Percentiles rank a stretch among this genome's conserved stretches.
Conservation (phyloP, 495 filamentous ascomycete species). For the Penicillium angulare region DNA sequence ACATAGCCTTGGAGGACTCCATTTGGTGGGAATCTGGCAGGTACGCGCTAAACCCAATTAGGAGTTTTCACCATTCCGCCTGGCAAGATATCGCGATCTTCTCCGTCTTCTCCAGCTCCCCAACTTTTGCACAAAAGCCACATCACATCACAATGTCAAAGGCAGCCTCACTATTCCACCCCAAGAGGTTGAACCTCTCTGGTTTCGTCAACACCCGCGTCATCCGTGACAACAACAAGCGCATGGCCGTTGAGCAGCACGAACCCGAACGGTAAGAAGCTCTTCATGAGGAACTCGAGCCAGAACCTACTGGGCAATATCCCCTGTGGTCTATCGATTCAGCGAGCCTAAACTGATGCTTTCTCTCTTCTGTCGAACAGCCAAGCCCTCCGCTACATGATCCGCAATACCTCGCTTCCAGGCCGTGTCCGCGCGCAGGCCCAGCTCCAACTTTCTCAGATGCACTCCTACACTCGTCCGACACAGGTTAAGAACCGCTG, state of each 20-base stretch:
- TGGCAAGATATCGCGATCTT: background rate
- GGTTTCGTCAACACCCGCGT: constrained; percentile 79
- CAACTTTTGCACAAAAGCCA: background rate
- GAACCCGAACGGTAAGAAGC: constrained; percentile 75
- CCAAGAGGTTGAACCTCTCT: constrained; percentile 83
- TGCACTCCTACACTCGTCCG: constrained; percentile 89
- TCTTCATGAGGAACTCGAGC: background rate
- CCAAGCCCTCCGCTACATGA: constrained; percentile 93
- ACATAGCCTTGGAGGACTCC: background rate
- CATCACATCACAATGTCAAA: constrained; percentile 25
- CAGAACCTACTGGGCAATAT: background rate
- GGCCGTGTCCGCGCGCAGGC: constrained; percentile 79
- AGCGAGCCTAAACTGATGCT: constrained; percentile 3
- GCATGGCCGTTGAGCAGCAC: constrained; percentile 80
- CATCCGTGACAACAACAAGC: constrained; percentile 92
- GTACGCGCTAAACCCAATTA: constrained; percentile 32
- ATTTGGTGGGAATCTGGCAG: constrained; percentile 12
- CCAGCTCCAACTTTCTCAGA: constrained; percentile 86
- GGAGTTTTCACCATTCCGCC: constrained; percentile 29
- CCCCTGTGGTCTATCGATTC: background rate
- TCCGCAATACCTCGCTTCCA: constrained; percentile 86
- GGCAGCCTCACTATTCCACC: constrained; percentile 64
- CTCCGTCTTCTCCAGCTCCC: constrained; percentile 7
- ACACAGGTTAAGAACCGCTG: constrained; percentile 95
- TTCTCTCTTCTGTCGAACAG: constrained; percentile 42